A percentile compares a stretch with the other conserved stretches of the same genome.
Evolutionary conservation across 805 yeast species (phyloP).

Genomic region (Candida insectalens): DNA sequence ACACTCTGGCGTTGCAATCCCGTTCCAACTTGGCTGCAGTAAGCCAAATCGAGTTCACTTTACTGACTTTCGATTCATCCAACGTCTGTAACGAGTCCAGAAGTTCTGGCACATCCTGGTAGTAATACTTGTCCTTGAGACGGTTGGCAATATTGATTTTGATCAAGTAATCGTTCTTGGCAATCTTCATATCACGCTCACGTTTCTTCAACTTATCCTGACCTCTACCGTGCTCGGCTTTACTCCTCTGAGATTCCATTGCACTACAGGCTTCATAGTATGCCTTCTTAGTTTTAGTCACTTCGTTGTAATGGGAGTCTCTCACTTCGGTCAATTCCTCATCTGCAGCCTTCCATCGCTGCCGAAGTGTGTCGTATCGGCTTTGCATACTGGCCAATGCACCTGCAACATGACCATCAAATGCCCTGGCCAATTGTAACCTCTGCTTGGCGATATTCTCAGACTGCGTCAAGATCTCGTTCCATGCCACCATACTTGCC

Average conservation of each 20-base stretch:
- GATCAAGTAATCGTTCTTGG: conserved; percentile 78
- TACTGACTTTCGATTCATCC: conserved; percentile 66
- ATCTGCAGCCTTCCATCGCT: conserved; percentile 47
- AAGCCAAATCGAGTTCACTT: conserved; percentile 59
- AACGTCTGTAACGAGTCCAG: conserved; percentile 78
- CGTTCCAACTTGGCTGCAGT: conserved; percentile 54
- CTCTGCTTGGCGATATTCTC: conserved; percentile 70
- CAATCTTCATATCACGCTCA: conserved; percentile 73
- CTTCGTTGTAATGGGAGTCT: conserved; percentile 42
- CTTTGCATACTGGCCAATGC: conserved; percentile 46
- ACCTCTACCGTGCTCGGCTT: conserved; percentile 48
- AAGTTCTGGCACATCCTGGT: conserved; percentile 87
- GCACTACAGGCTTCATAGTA: conserved; percentile 74
- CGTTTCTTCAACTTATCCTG: conserved; percentile 49
- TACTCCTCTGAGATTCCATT: conserved; percentile 74
- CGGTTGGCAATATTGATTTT: conserved; percentile 80
- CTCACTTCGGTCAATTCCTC: conserved; percentile 43
- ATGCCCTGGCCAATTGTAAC: conserved; percentile 44
- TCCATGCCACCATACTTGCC: conserved; percentile 86
- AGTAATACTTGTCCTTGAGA: conserved; percentile 83
- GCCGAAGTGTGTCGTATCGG: conserved; percentile 44
- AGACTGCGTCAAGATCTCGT: conserved; percentile 73
- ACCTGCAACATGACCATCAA: conserved; percentile 49
- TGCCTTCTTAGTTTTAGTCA: conserved; percentile 55
- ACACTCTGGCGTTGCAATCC: conserved; percentile 32